A percentile compares a stretch with the other conserved stretches of the same genome.
Conservation (phyloP, 2,329 filamentous ascomycete species). For the Trichoderma sp. region DNA sequence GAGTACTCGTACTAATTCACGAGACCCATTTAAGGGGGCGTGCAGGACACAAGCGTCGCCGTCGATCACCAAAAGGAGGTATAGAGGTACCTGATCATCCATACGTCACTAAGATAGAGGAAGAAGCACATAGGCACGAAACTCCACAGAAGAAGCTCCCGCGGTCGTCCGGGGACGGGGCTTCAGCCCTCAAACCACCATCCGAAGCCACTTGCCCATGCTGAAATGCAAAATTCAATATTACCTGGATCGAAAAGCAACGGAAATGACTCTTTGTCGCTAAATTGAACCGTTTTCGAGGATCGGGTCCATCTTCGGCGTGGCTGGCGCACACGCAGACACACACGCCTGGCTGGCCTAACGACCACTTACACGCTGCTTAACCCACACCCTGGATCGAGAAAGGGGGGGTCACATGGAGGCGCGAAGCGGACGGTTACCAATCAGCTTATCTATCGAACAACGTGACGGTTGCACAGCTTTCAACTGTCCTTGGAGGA, state of each 20-base stretch:
- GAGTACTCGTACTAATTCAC: not conserved
- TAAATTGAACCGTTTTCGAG: slow-evolving; percentile 15
- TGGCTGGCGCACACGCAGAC: slow-evolving; percentile 10
- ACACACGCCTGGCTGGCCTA: slow-evolving; percentile 9
- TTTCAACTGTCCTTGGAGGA: not conserved
- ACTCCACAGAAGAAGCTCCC: slow-evolving; percentile 6
- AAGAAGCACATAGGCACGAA: not conserved
- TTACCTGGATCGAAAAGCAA: not conserved
- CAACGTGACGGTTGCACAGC: slow-evolving; percentile 26
- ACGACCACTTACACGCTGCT: slow-evolving; percentile 18
- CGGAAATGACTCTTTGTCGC: slow-evolving; percentile 8
- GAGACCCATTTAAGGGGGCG: slow-evolving; percentile 7
- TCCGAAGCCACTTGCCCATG: slow-evolving; percentile 2
- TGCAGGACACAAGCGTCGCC: slow-evolving; percentile 6
- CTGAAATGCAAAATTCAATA: not conserved
- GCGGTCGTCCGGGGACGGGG: slow-evolving; percentile 1
- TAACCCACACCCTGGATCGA: not conserved
- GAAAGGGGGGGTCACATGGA: slow-evolving; percentile 24
- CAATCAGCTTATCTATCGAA: slow-evolving; percentile 25
- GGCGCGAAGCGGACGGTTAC: slow-evolving; percentile 2
- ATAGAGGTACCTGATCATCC: slow-evolving; percentile 17
- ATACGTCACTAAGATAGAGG: slow-evolving; percentile 20
- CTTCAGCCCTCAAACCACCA: slow-evolving; percentile 17
- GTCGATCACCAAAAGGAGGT: slow-evolving; percentile 9
- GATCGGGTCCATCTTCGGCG: slow-evolving; percentile 15